Base-by-base conservation (phyloP, 331 rosid genomes). In the Stylosanthes scabra region DNA sequence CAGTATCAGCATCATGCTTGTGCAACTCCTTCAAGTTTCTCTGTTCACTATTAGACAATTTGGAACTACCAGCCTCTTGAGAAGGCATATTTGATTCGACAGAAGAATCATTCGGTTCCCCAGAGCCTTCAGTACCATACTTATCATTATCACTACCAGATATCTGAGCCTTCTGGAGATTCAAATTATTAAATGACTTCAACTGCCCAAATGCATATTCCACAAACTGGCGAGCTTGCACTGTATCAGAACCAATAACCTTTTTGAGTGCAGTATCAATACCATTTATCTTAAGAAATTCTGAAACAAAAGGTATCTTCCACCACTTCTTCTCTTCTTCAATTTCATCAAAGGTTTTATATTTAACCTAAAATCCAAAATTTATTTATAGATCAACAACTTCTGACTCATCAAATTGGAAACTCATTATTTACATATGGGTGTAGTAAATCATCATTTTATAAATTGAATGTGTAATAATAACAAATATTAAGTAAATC, bases 141-240 rank as follows among this genome's bases (percentile, higher is more conserved):
- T 68, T 66, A 47, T 57, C 72, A 58, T 63, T 75, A 54, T 70
- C 68, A 59, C n/a, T 68, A 63, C 68, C 86, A 60, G 86, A 76
- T 73, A 77, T 59, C 78, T 54, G 64, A 58, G 72, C 86, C 80
- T 80, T 86, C 72, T n/a, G 78, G 74, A 80, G 84, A 64, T 88
- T 45, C 54, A 83, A 82, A 64, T 86, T 82, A 81, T 89, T 89
- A 81, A 89, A 89, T 51, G 97, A 83, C 86, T 88, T 89, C 55
- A 94, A 63, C 82, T 89, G 94, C 72, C 96, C 97, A 83, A 94
- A 94, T 69, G 97, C 96, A 84, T 88, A 94, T 67, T 88, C 87
- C 78, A 88, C 99, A 85, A 94, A 94, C 78, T 91, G 95, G 50
- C 90, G 86, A 16, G 90, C 95, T 71, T 88, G 95, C 56, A 94